Conservation (phyloP, 257 asterid genomes). For the Ilex asprella region DNA sequence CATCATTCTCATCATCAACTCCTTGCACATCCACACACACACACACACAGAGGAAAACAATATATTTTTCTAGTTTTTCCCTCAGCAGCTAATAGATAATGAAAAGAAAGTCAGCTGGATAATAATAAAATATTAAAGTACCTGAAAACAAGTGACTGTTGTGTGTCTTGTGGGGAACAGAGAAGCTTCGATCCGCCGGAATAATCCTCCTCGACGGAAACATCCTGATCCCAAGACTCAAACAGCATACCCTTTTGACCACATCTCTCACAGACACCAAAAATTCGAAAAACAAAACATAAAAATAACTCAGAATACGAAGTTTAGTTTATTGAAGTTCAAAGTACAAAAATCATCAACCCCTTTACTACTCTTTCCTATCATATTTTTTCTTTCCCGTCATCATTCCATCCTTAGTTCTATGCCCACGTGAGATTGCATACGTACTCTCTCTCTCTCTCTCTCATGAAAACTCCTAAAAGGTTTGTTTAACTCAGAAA, state of each 20-base stretch:
- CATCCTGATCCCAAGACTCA: conserved; percentile 48
- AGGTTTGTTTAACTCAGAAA: conserved; percentile 16
- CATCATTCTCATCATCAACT: background rate
- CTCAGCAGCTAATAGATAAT: conserved; percentile 6
- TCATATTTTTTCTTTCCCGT: conserved; percentile 28
- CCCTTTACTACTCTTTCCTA: conserved; percentile 34
- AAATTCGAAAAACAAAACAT: conserved; percentile 13
- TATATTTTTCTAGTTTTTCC: background rate
- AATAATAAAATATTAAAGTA: conserved; percentile 14
- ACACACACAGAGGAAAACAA: too few relatives aligned
- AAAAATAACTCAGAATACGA: conserved; percentile 10
- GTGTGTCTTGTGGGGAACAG: conserved; percentile 39
- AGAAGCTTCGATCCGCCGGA: conserved; percentile 38
- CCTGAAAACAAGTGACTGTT: conserved; percentile 36
- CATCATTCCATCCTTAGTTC: conserved; percentile 34
- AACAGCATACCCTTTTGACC: conserved; percentile 9
- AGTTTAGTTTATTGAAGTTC: conserved; percentile 27
- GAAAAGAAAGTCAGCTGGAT: conserved; percentile 17
- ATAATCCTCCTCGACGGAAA: conserved; percentile 26
- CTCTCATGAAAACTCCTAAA: conserved; percentile 33
- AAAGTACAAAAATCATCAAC: conserved; percentile 46
- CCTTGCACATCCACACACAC: background rate
- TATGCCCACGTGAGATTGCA: conserved; percentile 70
- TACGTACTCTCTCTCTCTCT: conserved; percentile 25
- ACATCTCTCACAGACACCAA: conserved; percentile 10